Base-by-base conservation (phyloP, 257 asterid genomes). In the Nicotiana otophora region DNA sequence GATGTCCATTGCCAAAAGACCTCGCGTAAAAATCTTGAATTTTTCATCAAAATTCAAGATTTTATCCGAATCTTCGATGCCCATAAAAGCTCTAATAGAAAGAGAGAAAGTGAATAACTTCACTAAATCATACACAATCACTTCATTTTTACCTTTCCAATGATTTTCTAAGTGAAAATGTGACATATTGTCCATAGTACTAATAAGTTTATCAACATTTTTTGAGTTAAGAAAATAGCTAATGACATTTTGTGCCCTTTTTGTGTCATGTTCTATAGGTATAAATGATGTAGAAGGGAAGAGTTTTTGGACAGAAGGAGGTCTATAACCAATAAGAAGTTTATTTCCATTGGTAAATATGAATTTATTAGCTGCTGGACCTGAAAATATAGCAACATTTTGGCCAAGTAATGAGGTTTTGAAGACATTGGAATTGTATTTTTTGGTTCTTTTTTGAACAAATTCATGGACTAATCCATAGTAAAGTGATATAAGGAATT, bases 351-450 rank as follows among this genome's bases (percentile, higher is more conserved):
- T 48, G 0, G 77, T 39, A 19, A 69, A 69, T n/a, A 69, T 69
- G 33, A 69, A 69, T 69, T 69, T 69, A 31, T 69, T 69, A 39
- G 77, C 77, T n/a, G 57, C 19, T 69, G 77, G 77, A 69, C 57
- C 77, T 39, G 57, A 69, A 69, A 69, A 69, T 4, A 39, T 5
- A 10, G 51, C 57, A 0, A 69, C 10, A 36, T 69, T 69, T 69
- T 69, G 77, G 77, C 77, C 77, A 69, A 69, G 31, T n/a, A 69
- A 36, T 1, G 77, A 69, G n/a, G 57, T 69, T 69, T 39, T 69
- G 17, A 69, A 39, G 11, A 69, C 77, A 69, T 69, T 23, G 3
- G 57, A 69, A 10, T n/a, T 69, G 77, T 69, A 69, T n/a, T 39
- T 69, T n/a, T 36, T 69, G 33, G 77, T 69, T 69, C 77, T 69